Evolutionary conservation across 371 early-diverging fungal genomes (phyloP).

Genomic region (Syncephalastrum sp.): DNA sequence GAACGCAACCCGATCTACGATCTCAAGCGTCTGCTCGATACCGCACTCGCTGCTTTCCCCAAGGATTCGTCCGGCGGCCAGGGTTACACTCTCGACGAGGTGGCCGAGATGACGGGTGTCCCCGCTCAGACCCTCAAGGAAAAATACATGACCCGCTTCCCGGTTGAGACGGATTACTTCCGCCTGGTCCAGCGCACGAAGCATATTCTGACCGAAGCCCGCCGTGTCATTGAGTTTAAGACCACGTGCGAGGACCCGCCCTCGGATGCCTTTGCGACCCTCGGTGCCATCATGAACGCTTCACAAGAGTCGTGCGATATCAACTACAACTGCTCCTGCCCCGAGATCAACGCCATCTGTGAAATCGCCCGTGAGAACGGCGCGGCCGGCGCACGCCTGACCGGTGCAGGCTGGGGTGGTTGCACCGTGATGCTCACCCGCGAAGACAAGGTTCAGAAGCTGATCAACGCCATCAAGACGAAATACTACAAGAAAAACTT

Average conservation of each 20-base stretch:
- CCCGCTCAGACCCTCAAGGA: constrained; percentile 53
- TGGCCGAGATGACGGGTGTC: constrained; percentile 59
- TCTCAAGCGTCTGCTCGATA: constrained; percentile 1
- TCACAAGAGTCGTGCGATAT: constrained; percentile 84
- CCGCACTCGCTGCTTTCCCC: constrained; percentile 21
- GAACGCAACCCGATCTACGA: no score
- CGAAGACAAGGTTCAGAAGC: constrained; percentile 57
- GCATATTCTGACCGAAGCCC: constrained; percentile 84
- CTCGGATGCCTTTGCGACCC: constrained; percentile 29
- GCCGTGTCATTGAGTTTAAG: constrained; percentile 79
- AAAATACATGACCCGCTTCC: constrained; percentile 65
- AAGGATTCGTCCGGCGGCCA: constrained; percentile 26
- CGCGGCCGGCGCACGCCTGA: constrained; percentile 80
- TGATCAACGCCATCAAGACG: constrained; percentile 66
- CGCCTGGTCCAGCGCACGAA: constrained; percentile 77
- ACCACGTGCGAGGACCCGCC: constrained; percentile 61
- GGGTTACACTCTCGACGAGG: constrained; percentile 65
- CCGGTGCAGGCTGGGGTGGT: constrained; percentile 98
- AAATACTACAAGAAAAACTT: constrained; percentile 67
- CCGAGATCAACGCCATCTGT: constrained; percentile 85
- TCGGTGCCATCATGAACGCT: constrained; percentile 89
- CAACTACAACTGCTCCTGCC: constrained; percentile 85
- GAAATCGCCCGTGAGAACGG: constrained; percentile 71
- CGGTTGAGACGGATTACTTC: constrained; percentile 71
- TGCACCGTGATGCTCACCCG: constrained; percentile 86